These are phyloP conservation scores for Yamadazyma friedrichii DNA, from an alignment of 1,139 yeast species.

Conservation along the genomic window DNA sequence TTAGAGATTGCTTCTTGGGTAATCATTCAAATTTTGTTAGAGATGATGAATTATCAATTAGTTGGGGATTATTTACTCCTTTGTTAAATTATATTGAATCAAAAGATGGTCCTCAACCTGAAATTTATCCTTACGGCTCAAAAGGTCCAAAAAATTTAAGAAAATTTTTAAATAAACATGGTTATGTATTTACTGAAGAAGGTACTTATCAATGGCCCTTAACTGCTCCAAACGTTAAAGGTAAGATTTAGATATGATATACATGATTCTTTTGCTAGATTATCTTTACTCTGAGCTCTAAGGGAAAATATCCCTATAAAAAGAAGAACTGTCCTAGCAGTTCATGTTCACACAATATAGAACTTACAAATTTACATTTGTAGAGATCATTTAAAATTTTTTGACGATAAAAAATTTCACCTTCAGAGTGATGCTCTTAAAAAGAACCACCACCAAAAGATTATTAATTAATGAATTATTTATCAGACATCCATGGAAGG, in stretches of 20 bases:
- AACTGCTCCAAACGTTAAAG: slow-evolving; percentile 50
- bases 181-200: slow-evolving; percentile 61
- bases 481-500: slow-evolving; percentile 74
- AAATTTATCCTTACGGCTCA: slow-evolving; percentile 80
- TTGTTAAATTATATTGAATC: slow-evolving; percentile 77
- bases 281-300: background rate
- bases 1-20: slow-evolving; percentile 85
- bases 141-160: slow-evolving; percentile 77
- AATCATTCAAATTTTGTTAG: slow-evolving; percentile 97
- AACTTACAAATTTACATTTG: no score
- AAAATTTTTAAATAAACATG: slow-evolving; percentile 63
- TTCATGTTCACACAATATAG: background rate
- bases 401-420: no score
- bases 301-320: no score
- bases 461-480: slow-evolving; percentile 8
- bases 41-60: slow-evolving; percentile 92
- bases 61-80: slow-evolving; percentile 94
- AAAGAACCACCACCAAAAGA: no score
- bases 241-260: slow-evolving; percentile 13
- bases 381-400: no score
- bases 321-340: no score
- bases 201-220: slow-evolving; percentile 82
- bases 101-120: slow-evolving; percentile 61
- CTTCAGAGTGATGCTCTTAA: no score
- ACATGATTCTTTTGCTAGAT: background rate